Conservation (phyloP, 1,284 basidiomycete genomes). For the Microbotryomycetes sp. region DNA sequence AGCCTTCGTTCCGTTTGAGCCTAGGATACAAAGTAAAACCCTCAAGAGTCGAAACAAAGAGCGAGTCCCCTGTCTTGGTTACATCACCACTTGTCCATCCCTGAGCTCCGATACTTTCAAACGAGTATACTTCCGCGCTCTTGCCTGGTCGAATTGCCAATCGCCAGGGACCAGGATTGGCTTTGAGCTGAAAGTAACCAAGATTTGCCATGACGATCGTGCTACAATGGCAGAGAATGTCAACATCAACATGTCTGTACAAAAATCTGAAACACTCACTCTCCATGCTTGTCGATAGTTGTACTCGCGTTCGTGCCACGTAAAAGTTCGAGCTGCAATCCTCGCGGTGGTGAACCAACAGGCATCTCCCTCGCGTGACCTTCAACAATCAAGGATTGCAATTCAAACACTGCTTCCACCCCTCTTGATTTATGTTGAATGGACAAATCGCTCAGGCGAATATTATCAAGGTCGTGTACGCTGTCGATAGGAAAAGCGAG, state of each 20-base stretch:
- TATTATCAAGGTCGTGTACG: conserved; percentile 90
- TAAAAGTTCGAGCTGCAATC: conserved; percentile 70
- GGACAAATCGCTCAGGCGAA: conserved; percentile 67
- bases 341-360: conserved; percentile 61
- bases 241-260: conserved; percentile 29
- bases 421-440: conserved; percentile 43
- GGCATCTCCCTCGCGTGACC: conserved; percentile 77
- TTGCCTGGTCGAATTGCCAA: conserved; percentile 71
- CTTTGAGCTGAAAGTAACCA: conserved; percentile 94
- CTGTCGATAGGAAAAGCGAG: conserved; percentile 83
- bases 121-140: conserved; percentile 65
- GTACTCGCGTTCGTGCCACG: conserved; percentile 47
- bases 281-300: conserved; percentile 64
- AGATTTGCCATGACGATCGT: conserved; percentile 79
- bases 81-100: conserved; percentile 73
- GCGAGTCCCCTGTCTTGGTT: conserved; percentile 52
- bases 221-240: neutral
- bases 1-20: conserved; percentile 62
- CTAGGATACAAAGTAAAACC: conserved; percentile 82
- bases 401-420: conserved; percentile 74
- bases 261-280: conserved; percentile 6
- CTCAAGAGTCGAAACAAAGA: conserved; percentile 77
- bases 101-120: conserved; percentile 64
- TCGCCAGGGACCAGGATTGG: conserved; percentile 77
- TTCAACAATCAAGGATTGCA: conserved; percentile 87